Evolutionary conservation across 2,329 filamentous ascomycete species (phyloP).

Genomic region (Helicocarpus griseus): DNA sequence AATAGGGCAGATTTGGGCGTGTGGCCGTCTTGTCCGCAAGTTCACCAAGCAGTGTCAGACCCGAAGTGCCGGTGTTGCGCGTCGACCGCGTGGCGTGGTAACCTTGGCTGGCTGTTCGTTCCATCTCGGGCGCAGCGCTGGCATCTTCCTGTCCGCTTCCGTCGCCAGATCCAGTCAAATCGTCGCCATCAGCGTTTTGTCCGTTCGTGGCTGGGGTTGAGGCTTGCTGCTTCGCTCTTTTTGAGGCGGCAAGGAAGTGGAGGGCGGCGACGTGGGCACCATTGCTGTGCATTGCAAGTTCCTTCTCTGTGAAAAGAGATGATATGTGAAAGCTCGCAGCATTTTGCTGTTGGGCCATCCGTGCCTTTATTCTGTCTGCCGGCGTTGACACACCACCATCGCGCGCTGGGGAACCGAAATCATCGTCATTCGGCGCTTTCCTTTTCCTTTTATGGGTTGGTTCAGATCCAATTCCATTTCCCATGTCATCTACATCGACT

Average conservation of each 20-base stretch:
- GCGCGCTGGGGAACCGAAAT: slow-evolving; percentile 49
- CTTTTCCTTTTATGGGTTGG: slow-evolving; percentile 48
- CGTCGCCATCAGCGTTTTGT: slow-evolving; percentile 31
- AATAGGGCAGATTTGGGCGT: slow-evolving; percentile 37
- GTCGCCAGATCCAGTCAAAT: slow-evolving; percentile 23
- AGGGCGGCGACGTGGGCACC: slow-evolving; percentile 51
- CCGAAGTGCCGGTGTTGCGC: slow-evolving; percentile 42
- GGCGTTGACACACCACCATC: slow-evolving; percentile 38
- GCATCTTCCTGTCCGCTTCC: slow-evolving; percentile 33
- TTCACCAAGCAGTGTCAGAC: slow-evolving; percentile 47
- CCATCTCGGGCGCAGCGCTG: slow-evolving; percentile 47
- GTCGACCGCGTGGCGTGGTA: slow-evolving; percentile 46
- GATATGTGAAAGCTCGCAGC: slow-evolving; percentile 52
- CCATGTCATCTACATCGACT: slow-evolving; percentile 43
- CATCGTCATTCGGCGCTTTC: slow-evolving; percentile 47
- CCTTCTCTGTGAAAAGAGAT: slow-evolving; percentile 58
- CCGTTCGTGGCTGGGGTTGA: slow-evolving; percentile 29
- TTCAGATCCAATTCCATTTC: slow-evolving; percentile 38
- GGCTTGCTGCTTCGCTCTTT: slow-evolving; percentile 32
- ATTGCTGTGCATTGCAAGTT: slow-evolving; percentile 53
- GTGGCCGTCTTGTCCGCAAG: slow-evolving; percentile 42
- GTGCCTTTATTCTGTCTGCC: slow-evolving; percentile 44
- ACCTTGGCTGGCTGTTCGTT: slow-evolving; percentile 49
- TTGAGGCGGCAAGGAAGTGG: slow-evolving; percentile 49
- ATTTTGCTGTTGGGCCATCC: slow-evolving; percentile 47